Evolutionary conservation across 2,329 filamentous ascomycete genomes (phyloP).

Genomic region (Fusarium newnesense): DNA sequence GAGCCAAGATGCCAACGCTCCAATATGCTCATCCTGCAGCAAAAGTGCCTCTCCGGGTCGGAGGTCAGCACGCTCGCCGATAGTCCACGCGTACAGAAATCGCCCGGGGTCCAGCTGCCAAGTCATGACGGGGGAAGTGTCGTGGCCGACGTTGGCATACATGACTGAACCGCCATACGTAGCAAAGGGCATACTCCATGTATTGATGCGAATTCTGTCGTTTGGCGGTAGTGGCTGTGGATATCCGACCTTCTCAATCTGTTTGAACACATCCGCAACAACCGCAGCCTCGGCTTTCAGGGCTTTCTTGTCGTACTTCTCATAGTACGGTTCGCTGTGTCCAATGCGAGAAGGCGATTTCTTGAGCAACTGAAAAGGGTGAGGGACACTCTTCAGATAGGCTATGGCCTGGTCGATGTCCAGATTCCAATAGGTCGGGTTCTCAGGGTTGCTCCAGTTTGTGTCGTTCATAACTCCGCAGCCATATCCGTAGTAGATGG

Average conservation of each 20-base stretch:
- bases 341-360: background rate
- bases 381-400: background rate
- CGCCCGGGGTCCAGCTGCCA: background rate
- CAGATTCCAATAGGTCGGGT: background rate
- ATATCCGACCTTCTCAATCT: background rate
- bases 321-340: background rate
- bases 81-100: background rate
- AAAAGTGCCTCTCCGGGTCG: background rate
- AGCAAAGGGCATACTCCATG: background rate
- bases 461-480: background rate
- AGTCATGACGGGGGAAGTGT: background rate
- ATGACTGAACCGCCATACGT: background rate
- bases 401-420: background rate
- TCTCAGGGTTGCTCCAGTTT: background rate
- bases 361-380: background rate
- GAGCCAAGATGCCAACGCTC: background rate
- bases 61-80: background rate
- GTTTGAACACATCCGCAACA: background rate
- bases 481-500: background rate
- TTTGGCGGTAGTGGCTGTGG: background rate
- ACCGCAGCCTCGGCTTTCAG: background rate
- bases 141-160: background rate
- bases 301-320: background rate
- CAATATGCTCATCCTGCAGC: background rate
- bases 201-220: background rate